Conservation (phyloP, 495 filamentous ascomycete genomes). For the Tuber magnatum region DNA sequence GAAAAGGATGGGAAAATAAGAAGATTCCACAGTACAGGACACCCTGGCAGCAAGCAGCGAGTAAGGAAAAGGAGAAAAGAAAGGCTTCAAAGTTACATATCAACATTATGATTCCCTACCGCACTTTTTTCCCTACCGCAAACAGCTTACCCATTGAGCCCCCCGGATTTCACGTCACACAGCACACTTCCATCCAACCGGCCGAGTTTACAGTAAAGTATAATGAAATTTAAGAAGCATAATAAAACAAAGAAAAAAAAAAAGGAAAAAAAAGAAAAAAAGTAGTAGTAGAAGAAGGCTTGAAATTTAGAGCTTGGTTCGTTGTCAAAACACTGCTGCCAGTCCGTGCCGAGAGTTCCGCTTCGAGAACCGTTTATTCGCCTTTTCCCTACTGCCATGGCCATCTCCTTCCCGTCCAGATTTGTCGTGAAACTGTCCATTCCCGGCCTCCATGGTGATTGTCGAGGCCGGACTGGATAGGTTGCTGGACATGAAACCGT, state of each 20-base stretch:
- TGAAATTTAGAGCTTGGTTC: conserved; percentile 4
- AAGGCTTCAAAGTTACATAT: conserved; percentile 24
- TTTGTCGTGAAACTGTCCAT: conserved; percentile 24
- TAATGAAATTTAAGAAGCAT: conserved; percentile 1
- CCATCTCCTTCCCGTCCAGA: conserved; percentile 28
- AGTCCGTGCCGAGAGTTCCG: conserved; percentile 38
- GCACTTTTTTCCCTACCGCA: background rate
- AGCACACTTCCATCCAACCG: background rate
- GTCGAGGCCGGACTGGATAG: conserved; percentile 40
- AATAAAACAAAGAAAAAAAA: background rate
- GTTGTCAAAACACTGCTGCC: conserved; percentile 40
- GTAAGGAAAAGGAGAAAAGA: background rate
- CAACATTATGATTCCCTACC: conserved; percentile 24
- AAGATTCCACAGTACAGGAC: conserved; percentile 1
- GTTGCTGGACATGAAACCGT: conserved; percentile 39
- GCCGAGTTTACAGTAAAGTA: background rate
- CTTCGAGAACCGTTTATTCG: conserved; percentile 39
- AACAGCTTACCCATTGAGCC: background rate
- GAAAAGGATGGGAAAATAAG: background rate
- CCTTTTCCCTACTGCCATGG: conserved; percentile 8
- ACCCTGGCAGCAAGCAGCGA: background rate
- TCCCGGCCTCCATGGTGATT: conserved; percentile 36
- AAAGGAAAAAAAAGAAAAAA: background rate
- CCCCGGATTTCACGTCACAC: background rate
- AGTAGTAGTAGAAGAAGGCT: background rate